Conservation (phyloP, 805 yeast genomes). For the Lipomyces kockii region DNA sequence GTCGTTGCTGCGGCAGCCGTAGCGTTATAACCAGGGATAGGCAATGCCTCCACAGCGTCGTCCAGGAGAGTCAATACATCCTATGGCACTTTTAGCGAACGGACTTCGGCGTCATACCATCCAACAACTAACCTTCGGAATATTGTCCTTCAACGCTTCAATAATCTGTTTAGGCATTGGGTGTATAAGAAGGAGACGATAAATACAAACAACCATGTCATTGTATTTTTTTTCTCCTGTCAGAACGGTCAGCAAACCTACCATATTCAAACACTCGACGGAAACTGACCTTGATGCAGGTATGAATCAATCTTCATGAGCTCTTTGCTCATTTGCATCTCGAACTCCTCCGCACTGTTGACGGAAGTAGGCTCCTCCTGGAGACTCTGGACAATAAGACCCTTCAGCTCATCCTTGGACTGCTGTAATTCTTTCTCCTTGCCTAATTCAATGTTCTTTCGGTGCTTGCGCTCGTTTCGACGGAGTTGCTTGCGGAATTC, state of each 20-base stretch:
- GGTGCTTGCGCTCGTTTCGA: constrained; percentile 63
- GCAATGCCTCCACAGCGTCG: constrained; percentile 20
- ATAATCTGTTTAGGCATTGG: constrained; percentile 34
- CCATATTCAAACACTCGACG: neutral
- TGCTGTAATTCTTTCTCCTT: constrained; percentile 63
- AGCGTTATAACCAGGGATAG: constrained; percentile 6
- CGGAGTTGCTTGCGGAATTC: constrained; percentile 80
- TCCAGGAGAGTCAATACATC: constrained; percentile 21
- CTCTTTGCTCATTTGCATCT: constrained; percentile 26
- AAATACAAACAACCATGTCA: constrained; percentile 31
- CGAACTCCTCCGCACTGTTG: constrained; percentile 28
- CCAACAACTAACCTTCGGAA: constrained; percentile 21
- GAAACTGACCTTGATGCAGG: constrained; percentile 23
- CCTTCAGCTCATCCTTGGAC: constrained; percentile 60
- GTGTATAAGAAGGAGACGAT: constrained; percentile 32
- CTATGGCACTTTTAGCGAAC: constrained; percentile 11
- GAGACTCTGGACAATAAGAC: constrained; percentile 66
- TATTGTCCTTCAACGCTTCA: constrained; percentile 29
- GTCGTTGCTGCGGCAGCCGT: neutral
- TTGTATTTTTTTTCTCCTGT: constrained; percentile 21
- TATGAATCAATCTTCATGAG: constrained; percentile 29
- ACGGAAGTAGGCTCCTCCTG: constrained; percentile 60
- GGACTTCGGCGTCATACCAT: neutral
- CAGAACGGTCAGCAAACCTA: neutral
- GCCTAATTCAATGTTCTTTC: constrained; percentile 50